phyloP scores from a whole-genome alignment of 2,329 filamentous ascomycete species.

The Didymella segeticola region DNA sequence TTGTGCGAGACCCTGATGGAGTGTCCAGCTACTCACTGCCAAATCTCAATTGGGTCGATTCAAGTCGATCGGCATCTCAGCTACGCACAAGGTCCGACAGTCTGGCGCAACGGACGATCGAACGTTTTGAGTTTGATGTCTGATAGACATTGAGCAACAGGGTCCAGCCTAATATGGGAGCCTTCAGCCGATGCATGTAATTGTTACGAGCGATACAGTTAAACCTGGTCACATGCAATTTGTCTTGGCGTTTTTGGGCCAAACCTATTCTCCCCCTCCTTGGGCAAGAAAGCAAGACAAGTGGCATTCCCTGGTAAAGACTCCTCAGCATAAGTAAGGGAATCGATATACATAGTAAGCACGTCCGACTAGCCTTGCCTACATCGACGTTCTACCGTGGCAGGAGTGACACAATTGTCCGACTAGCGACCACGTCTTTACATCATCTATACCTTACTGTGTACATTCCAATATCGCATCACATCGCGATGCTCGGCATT shows the following conservation, averaged over 20 bases:
- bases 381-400: no score
- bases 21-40: slow-evolving; percentile 2
- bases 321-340: no score
- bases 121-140: background rate
- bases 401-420: background rate
- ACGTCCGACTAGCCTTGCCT: no score
- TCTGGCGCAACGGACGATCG: background rate
- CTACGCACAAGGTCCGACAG: background rate
- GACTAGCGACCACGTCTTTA: background rate
- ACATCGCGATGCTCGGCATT: background rate
- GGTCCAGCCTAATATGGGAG: background rate
- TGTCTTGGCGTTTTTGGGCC: no score
- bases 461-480: background rate
- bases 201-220: background rate
- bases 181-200: background rate
- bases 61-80: slow-evolving; percentile 2
- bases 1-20: background rate
- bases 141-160: slow-evolving; percentile 2
- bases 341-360: no score
- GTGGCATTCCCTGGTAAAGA: no score
- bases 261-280: no score
- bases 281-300: no score
- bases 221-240: no score
- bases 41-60: background rate
- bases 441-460: background rate